phyloP scores from a whole-genome alignment of 495 filamentous ascomycete species.

The Clavariopsis aquatica region DNA sequence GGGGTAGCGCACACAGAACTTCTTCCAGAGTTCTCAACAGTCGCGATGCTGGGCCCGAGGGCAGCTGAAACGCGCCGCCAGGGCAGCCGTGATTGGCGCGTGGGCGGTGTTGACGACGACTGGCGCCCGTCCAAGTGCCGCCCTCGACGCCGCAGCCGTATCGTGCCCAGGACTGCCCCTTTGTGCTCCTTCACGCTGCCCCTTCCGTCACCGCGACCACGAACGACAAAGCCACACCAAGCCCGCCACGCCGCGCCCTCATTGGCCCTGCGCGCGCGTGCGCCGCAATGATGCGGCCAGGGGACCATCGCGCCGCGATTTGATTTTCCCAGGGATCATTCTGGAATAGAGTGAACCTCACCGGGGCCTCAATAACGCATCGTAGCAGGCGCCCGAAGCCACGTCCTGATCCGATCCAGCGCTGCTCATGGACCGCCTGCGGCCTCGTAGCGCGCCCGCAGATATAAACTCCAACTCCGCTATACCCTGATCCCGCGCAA shows the following conservation, averaged over 20 bases:
- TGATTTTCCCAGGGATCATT: constrained; percentile 27
- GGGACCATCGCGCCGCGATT: constrained; percentile 6
- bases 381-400: constrained; percentile 32
- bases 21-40: neutral
- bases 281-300: constrained; percentile 21
- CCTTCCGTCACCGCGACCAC: neutral
- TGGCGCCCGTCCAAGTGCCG: no score
- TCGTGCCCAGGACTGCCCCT: constrained; percentile 21
- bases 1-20: neutral
- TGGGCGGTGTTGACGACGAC: neutral
- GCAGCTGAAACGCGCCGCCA: constrained; percentile 20
- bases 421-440: neutral
- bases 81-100: neutral
- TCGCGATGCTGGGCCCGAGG: neutral
- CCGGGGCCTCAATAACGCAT: constrained; percentile 23
- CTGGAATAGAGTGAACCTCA: constrained; percentile 29
- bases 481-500: constrained; percentile 15
- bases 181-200: neutral
- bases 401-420: constrained; percentile 11
- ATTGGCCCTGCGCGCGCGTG: constrained; percentile 16
- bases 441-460: neutral
- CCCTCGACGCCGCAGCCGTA: no score
- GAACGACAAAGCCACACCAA: constrained; percentile 27
- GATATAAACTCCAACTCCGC: constrained; percentile 14
- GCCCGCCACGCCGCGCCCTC: neutral